Conservation (phyloP, 306 rosid genomes). For the Quercus berberidifolia region DNA sequence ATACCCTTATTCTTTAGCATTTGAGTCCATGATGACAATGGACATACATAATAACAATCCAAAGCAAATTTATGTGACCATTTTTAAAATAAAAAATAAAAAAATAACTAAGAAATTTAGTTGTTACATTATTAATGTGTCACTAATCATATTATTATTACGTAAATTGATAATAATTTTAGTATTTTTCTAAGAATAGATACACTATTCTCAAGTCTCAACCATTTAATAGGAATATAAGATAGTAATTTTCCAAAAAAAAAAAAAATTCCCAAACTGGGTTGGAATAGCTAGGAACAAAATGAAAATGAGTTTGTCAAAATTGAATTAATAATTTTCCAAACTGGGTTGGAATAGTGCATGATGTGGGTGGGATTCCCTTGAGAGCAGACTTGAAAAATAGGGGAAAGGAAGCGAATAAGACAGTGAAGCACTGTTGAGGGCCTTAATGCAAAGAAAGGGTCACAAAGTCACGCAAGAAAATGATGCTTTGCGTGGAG, state of each 20-base stretch:
- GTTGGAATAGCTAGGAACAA: not conserved
- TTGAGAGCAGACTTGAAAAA: constrained; percentile 22
- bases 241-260: not conserved
- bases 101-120: not conserved
- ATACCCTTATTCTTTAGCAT: not conserved
- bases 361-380: constrained; percentile 20
- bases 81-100: not conserved
- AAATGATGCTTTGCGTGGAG: constrained; percentile 62
- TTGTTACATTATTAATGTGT: no score
- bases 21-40: no score
- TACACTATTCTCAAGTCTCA: not conserved
- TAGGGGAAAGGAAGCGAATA: constrained; percentile 32
- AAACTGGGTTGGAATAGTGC: constrained; percentile 13
- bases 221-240: not conserved
- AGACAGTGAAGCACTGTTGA: constrained; percentile 29
- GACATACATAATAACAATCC: no score
- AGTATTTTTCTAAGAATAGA: not conserved
- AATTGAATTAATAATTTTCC: not conserved
- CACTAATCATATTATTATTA: no score
- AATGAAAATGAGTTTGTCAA: not conserved
- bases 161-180: no score
- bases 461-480: constrained; percentile 41
- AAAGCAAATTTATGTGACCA: no score
- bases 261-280: not conserved
- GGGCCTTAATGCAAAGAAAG: constrained; percentile 9